A percentile compares a stretch with the other conserved stretches of the same genome.
Evolutionary conservation across 495 filamentous ascomycete genomes (phyloP).

Genomic region (Aeminium ludgeri): DNA sequence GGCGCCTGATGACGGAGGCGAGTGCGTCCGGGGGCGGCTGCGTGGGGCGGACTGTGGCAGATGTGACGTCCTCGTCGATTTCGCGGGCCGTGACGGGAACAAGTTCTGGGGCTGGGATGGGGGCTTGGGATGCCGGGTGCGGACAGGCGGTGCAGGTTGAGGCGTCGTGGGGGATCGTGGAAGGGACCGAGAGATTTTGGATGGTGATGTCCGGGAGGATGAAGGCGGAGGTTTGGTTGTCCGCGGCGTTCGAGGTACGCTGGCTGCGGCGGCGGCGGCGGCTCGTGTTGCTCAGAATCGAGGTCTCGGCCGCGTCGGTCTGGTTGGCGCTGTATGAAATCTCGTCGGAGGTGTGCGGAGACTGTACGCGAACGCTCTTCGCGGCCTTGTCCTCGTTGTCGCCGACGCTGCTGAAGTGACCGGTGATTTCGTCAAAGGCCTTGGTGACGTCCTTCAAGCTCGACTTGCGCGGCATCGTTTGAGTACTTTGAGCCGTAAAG

Average conservation of each 20-base stretch:
- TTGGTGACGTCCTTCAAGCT: conserved; percentile 21
- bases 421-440: conserved; percentile 12
- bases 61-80: conserved; percentile 36
- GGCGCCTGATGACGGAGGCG: conserved; percentile 58
- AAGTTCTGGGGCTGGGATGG: conserved; percentile 32
- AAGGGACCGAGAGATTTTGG: neutral
- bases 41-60: conserved; percentile 62
- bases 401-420: conserved; percentile 6
- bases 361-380: conserved; percentile 14
- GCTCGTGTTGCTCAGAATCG: conserved; percentile 16
- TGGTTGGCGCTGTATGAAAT: neutral
- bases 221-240: conserved; percentile 72
- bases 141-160: conserved; percentile 62
- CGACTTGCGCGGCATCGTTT: conserved; percentile 16
- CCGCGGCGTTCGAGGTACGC: conserved; percentile 33
- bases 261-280: conserved; percentile 22
- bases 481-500: neutral
- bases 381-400: neutral
- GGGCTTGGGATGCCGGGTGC: conserved; percentile 25
- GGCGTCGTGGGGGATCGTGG: conserved; percentile 34
- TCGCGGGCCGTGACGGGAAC: conserved; percentile 53
- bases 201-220: conserved; percentile 51
- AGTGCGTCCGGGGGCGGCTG: conserved; percentile 60
- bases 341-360: conserved; percentile 9
- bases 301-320: neutral